phyloP scores from a whole-genome alignment of 305 asterid genomes.

The Caryopteris hybrid region DNA sequence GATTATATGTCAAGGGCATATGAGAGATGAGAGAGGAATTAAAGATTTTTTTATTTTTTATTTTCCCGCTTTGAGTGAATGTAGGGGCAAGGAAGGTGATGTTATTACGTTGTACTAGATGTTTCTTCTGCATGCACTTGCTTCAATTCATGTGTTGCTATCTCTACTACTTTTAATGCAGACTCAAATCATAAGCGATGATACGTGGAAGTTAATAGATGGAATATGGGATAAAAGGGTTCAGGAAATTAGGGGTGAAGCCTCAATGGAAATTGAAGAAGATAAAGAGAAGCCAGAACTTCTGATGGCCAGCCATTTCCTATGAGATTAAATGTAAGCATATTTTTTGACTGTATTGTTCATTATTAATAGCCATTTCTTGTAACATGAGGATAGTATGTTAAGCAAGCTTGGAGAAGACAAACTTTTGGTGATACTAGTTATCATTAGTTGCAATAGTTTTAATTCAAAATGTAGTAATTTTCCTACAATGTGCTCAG shows the following conservation, averaged over 20 bases:
- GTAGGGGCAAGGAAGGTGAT: not conserved
- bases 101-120: not conserved
- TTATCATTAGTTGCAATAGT: too few species aligned
- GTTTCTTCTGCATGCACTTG: not conserved
- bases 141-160: not conserved
- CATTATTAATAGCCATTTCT: not conserved
- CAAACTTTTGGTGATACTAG: too few species aligned
- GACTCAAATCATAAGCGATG: slow-evolving; percentile 88
- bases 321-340: slow-evolving; percentile 37
- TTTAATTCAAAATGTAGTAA: too few species aligned
- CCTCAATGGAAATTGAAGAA: slow-evolving; percentile 53
- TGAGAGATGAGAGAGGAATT: not conserved
- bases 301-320: slow-evolving; percentile 84
- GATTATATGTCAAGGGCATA: not conserved
- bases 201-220: slow-evolving; percentile 89
- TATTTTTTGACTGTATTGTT: not conserved
- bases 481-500: too few species aligned
- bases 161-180: slow-evolving; percentile 33
- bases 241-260: slow-evolving; percentile 59
- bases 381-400: not conserved
- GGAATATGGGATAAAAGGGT: slow-evolving; percentile 82
- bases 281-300: slow-evolving; percentile 68
- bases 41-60: not conserved
- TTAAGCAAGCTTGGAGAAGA: not conserved
- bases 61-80: not conserved